phyloP scores from a whole-genome alignment of 31 red algal genomes.

The Bonnemaisonia californica region DNA sequence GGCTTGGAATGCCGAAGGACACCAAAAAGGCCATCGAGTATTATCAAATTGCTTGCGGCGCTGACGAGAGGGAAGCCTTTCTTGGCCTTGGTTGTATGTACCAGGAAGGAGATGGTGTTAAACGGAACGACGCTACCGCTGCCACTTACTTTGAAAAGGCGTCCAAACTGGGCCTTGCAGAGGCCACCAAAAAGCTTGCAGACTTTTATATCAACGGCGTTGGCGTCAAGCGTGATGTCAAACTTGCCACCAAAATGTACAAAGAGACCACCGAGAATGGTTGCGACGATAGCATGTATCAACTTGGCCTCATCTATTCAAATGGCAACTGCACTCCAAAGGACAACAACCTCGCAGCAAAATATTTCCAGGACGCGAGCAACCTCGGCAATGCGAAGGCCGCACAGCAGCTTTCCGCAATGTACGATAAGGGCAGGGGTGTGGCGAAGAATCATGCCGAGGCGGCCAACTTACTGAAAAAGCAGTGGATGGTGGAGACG shows the following conservation, averaged over 20 bases:
- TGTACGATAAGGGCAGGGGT: not conserved
- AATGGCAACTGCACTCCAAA: not conserved
- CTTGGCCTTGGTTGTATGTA: not conserved
- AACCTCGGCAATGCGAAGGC: not conserved
- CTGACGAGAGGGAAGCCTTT: not conserved
- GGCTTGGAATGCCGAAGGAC: not conserved
- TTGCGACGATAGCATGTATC: not conserved
- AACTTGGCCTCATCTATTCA: not conserved
- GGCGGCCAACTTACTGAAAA: not conserved
- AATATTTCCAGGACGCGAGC: not conserved
- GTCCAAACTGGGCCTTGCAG: not conserved
- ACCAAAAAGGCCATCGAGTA: not conserved
- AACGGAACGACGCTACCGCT: not conserved
- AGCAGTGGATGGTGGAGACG: not conserved
- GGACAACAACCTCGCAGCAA: not conserved
- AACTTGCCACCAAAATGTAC: constrained; percentile 1
- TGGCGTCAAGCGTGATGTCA: not conserved
- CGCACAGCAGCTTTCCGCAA: not conserved
- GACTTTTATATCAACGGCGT: not conserved
- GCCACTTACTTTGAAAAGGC: not conserved
- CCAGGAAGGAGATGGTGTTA: not conserved
- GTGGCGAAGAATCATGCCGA: not conserved
- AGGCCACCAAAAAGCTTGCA: not conserved
- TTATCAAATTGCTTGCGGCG: not conserved
- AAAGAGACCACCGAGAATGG: not conserved